Evolutionary conservation across 495 filamentous ascomycete species (phyloP).

Genomic region (Penicillium verhagenii): DNA sequence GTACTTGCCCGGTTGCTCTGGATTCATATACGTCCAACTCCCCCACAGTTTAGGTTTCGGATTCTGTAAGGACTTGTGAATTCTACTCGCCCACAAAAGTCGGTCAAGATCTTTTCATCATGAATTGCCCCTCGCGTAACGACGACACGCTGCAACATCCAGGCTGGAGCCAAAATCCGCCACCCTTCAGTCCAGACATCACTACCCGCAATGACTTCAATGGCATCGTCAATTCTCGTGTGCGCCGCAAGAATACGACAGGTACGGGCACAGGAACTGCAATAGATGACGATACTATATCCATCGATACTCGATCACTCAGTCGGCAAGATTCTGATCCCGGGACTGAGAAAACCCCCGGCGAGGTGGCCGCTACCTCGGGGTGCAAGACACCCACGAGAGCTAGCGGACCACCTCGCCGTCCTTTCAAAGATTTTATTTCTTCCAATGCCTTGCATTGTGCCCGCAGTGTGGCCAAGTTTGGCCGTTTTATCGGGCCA

Average conservation of each 20-base stretch:
- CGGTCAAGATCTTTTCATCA: too few relatives aligned
- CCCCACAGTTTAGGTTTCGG: conserved; percentile 3
- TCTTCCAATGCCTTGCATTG: conserved; percentile 17
- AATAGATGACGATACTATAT: conserved; percentile 25
- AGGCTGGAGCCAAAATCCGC: conserved; percentile 60
- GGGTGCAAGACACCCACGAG: conserved; percentile 35
- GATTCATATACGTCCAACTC: conserved; percentile 6
- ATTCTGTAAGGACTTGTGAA: conserved; percentile 5
- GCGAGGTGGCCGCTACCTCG: conserved; percentile 38
- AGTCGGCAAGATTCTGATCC: conserved; percentile 26
- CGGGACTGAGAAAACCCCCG: conserved; percentile 26
- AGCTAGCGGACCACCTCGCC: conserved; percentile 40
- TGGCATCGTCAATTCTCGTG: conserved; percentile 46
- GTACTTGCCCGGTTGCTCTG: conserved; percentile 3
- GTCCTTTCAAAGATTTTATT: conserved; percentile 28
- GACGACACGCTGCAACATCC: conserved; percentile 56
- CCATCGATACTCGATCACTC: conserved; percentile 23
- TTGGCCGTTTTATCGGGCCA: conserved; percentile 76
- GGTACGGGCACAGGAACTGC: conserved; percentile 17
- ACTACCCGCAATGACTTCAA: conserved; percentile 66
- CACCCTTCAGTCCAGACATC: conserved; percentile 52
- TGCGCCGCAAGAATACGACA: conserved; percentile 34
- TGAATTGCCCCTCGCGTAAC: conserved; percentile 66
- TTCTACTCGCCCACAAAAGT: not conserved
- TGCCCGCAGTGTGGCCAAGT: conserved; percentile 53